These are phyloP conservation scores for Steccherinum ochraceum DNA, from an alignment of 768 basidiomycete species.

Conservation along the genomic window DNA sequence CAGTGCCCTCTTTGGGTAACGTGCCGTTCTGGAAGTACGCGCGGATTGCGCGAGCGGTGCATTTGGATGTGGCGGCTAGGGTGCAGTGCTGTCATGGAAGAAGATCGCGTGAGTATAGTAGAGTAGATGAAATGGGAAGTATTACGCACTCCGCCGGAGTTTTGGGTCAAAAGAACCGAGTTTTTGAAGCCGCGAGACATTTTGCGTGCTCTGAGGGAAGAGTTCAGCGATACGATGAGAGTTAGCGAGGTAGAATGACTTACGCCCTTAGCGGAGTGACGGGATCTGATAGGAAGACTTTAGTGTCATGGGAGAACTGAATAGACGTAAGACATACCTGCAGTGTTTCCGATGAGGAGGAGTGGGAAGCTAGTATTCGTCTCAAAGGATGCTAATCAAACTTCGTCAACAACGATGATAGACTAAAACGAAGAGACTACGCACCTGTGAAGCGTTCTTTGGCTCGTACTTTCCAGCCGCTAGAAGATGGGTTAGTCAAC, in stretches of 20 bases:
- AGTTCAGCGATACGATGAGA: neutral
- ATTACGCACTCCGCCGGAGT: slow-evolving; percentile 10
- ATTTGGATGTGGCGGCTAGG: slow-evolving; percentile 18
- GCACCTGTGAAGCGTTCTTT: slow-evolving; percentile 9
- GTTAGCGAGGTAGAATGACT: too few relatives aligned
- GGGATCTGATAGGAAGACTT: neutral
- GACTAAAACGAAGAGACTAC: neutral
- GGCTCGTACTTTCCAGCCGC: slow-evolving; percentile 11
- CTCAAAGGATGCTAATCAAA: slow-evolving; percentile 1
- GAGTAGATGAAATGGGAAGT: neutral
- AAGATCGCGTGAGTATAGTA: neutral
- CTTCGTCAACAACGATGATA: neutral
- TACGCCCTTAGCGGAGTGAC: slow-evolving; percentile 8
- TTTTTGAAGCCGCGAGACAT: slow-evolving; percentile 3
- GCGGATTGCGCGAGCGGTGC: slow-evolving; percentile 15
- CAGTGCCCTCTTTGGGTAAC: slow-evolving; percentile 17
- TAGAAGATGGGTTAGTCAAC: neutral
- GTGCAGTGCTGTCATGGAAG: slow-evolving; percentile 22
- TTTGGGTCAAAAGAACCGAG: slow-evolving; percentile 4
- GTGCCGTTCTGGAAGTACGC: slow-evolving; percentile 23
- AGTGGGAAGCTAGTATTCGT: neutral
- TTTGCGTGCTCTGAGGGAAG: slow-evolving; percentile 5
- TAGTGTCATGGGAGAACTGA: too few relatives aligned
- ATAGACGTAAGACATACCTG: too few relatives aligned
- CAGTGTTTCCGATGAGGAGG: neutral